Base-by-base conservation (phyloP, 2,329 filamentous ascomycete genomes). In the Ceratocystis alfenasii region DNA sequence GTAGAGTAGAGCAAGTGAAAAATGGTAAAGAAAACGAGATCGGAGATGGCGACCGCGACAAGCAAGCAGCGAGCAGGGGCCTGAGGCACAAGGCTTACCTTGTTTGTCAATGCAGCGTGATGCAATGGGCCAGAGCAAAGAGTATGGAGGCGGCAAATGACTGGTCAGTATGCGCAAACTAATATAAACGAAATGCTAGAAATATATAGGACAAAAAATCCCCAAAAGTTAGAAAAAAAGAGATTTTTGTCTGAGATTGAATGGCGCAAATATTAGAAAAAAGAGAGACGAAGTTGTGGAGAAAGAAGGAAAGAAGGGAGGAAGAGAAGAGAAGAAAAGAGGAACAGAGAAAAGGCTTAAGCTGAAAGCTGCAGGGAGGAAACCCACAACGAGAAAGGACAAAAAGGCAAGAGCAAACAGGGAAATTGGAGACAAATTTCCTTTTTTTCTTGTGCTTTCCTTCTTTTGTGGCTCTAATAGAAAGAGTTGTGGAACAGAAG, bases 71-170 rank as follows among this genome's bases (percentile, higher is more conserved):
- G 46, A 62, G 48, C 65, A 63, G 65, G 55, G 45, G 62, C 44
- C 59, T 63, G 36, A 63, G 41, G 50, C 63, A 65, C 50, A 62
- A 67, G 66, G 60, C 66, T 67, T 67, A 67, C 66, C 64, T 67
- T 65, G 63, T 65, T 59, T 63, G 66, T 67, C 45, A 61, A 67
- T 67, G 66, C 63, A 63, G 46, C 30, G 60, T 46, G 50, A 66
- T 66, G 53, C 63, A 67, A 59, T 33, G 53, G 62, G 55, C 41
- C 28, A 67, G 28, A 67, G 44, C 46, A 59, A 28, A 67, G 46
- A 64, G 17, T 10, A 20, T 7, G 25, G 8, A 46, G 41, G 36
- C 36, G 12, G 36, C 36, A 12, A 41, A 41, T 20, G 28, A 20
- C 55, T 20, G 30, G 7, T 53, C 10, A n/a, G 55, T n/a, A 59